Evolutionary conservation across 257 asterid genomes (phyloP), one percentile per base, ranked within the genome.

Genomic region (Ligustrum vulgare): DNA sequence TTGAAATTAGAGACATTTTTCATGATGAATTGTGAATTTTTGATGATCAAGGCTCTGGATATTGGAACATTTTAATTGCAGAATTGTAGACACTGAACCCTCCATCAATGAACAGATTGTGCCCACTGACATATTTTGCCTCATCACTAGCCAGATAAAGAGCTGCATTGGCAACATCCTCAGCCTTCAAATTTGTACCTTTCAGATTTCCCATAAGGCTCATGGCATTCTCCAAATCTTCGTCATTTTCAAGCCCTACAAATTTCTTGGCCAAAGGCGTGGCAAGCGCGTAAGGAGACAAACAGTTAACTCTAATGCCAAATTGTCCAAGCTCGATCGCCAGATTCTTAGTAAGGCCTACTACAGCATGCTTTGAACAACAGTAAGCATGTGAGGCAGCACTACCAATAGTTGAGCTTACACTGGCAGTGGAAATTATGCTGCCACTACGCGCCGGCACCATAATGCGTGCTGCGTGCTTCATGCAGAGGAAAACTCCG

Each of bases 381-480:
- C 83, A 37, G 43, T 89, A 89, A 0, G 92, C 89, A 37, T 89
- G 89, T 1, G 90, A 47, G 13, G 81, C 82, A 0, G 65, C 77
- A 13, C 85, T 85, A 8, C 89, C 89, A 0, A 86, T 31, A 0
- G 64, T 68, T 3, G 91, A 86, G 63, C 81, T 66, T 0, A 84
- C 3, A 31, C 92, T 89, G 5, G 89, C 80, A 7, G 74, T 71
- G 6, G 91, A 84, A 6, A 89, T 83, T 72, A 89, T 87, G 67
- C 85, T 31, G 2, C 93, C 93, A 9, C 82, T 31, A 9, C 82
- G 82, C 0, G 79, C 77, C 0, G 94, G 91, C 73, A 84, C 43
- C 91, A 89, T 87, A 5, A 85, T 86, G 0, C 89, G 72, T 8
- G 91, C 84, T 0, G 94, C 94, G 34, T 89, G 94, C 15, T 89